These are phyloP conservation scores for Plantago elongata DNA, from an alignment of 257 asterid species.

Conservation along the genomic window DNA sequence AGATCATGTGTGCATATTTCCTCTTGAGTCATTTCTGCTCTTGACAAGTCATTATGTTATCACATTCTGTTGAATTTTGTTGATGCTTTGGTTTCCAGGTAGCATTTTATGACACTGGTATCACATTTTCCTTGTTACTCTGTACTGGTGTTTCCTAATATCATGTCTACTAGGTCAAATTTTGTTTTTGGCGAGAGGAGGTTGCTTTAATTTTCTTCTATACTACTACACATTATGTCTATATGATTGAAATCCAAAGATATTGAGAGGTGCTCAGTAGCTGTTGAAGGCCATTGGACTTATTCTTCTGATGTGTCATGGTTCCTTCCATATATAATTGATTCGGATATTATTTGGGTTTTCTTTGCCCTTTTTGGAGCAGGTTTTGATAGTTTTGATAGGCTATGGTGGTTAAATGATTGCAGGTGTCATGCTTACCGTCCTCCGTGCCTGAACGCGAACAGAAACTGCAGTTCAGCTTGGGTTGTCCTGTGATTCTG, in stretches of 20 bases:
- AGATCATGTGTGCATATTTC: slow-evolving; percentile 6
- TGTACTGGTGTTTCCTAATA: no score
- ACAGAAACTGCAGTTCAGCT: slow-evolving; percentile 67
- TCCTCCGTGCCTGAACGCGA: slow-evolving; percentile 63
- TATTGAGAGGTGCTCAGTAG: no score
- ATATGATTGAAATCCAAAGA: no score
- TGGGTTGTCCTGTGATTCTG: slow-evolving; percentile 77
- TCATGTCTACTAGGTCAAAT: no score
- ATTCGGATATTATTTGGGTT: neutral
- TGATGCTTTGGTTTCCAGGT: neutral
- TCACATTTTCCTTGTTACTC: no score
- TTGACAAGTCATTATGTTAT: slow-evolving; percentile 5
- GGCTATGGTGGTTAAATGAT: slow-evolving; percentile 23
- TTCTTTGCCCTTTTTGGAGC: neutral
- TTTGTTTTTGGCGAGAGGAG: no score
- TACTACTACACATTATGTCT: no score
- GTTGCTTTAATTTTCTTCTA: no score
- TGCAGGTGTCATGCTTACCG: slow-evolving; percentile 73
- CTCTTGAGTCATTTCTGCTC: neutral
- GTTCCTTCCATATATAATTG: neutral
- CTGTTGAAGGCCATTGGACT: neutral
- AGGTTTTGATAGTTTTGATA: neutral
- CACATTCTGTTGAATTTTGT: neutral
- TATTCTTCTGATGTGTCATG: slow-evolving; percentile 5
- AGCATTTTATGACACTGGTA: neutral